Evolutionary conservation across 2,329 filamentous ascomycete genomes (phyloP).

Genomic region (Ophiostoma himal-ulmi): DNA sequence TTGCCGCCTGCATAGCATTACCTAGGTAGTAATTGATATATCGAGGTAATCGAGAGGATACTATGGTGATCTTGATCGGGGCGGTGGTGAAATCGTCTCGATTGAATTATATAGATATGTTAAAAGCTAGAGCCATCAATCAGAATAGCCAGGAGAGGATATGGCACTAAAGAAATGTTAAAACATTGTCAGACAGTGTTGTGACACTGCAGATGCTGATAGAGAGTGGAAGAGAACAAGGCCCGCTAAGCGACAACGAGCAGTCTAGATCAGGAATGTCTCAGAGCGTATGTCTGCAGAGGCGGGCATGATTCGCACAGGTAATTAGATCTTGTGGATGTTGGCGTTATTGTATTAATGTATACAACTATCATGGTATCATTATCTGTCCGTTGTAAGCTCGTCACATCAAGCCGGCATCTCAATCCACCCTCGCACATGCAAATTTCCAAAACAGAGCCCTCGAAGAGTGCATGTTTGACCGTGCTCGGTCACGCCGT

Average conservation of each 20-base stretch:
- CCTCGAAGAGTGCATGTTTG: not conserved
- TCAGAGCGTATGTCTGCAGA: not conserved
- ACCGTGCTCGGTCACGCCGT: conserved; percentile 13
- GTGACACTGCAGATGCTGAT: conserved; percentile 3
- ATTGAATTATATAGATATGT: too few species aligned
- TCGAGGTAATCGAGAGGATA: too few species aligned
- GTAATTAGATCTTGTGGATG: not conserved
- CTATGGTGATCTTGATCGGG: too few species aligned
- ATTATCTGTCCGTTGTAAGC: not conserved
- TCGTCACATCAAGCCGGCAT: not conserved
- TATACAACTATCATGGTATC: not conserved
- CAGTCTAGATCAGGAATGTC: conserved; percentile 4
- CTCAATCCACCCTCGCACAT: not conserved
- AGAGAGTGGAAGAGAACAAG: conserved; percentile 10
- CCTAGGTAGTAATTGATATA: too few species aligned
- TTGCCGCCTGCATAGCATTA: not conserved
- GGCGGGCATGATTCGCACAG: not conserved
- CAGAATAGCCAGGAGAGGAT: not conserved
- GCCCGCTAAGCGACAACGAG: conserved; percentile 2
- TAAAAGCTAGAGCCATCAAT: not conserved
- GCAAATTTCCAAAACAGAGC: not conserved
- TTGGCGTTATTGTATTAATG: not conserved
- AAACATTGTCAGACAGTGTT: not conserved
- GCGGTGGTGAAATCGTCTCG: too few species aligned
- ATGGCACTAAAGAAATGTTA: not conserved